Percentiles rank a stretch among this genome's conserved stretches.
Conservation (phyloP, 169 alveolate genomes). For the Plasmodium cynomolgi region DNA sequence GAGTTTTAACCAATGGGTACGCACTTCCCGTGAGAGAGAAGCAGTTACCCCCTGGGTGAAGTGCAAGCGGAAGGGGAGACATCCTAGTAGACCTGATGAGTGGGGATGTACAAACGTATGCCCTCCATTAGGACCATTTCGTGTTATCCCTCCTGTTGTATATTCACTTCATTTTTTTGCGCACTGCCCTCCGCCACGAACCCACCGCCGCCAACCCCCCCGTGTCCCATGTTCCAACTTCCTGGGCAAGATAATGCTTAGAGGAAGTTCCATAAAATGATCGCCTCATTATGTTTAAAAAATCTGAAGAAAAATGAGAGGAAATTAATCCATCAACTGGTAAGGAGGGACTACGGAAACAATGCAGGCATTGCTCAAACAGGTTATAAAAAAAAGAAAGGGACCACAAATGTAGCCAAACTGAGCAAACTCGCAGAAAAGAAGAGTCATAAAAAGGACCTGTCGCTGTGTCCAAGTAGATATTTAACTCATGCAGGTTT, state of each 20-base stretch:
- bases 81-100: not conserved
- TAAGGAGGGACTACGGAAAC: not conserved
- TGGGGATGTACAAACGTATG: not conserved
- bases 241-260: not conserved
- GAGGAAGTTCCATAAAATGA: slow-evolving; percentile 5
- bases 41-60: not conserved
- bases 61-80: not conserved
- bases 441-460: not conserved
- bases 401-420: not conserved
- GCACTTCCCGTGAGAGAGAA: not conserved
- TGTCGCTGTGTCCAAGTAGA: not conserved
- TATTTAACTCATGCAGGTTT: not conserved
- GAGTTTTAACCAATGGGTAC: not conserved
- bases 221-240: not conserved
- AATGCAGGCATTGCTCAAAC: not conserved
- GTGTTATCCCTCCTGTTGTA: not conserved
- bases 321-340: not conserved
- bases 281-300: slow-evolving; percentile 1
- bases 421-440: not conserved
- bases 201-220: no score
- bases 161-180: not conserved
- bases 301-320: slow-evolving; percentile 8
- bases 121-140: not conserved
- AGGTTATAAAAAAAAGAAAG: not conserved
- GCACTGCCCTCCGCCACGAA: not conserved